Conservation (phyloP, 176 grass and related monocot species). For the Juncus effusus region DNA sequence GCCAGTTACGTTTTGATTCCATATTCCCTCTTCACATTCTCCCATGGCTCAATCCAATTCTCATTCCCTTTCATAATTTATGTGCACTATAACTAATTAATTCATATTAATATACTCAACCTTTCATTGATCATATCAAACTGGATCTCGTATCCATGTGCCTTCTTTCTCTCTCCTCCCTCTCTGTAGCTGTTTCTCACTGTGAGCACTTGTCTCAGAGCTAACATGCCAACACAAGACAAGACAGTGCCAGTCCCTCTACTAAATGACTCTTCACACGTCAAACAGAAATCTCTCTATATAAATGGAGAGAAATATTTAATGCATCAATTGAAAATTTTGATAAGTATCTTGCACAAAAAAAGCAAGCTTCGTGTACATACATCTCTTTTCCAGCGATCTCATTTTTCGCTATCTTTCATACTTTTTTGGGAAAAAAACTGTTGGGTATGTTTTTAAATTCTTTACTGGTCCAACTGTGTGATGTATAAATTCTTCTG, state of each 20-base stretch:
- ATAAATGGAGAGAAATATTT: constrained; percentile 11
- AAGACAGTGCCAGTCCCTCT: constrained; percentile 27
- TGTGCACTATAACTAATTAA: not conserved
- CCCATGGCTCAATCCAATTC: constrained; percentile 24
- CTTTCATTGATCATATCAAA: constrained; percentile 3
- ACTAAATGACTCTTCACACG: constrained; percentile 3
- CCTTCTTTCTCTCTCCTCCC: constrained; percentile 19
- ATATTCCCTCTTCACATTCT: constrained; percentile 34
- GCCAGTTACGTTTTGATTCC: constrained; percentile 25
- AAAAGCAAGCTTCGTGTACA: constrained; percentile 7
- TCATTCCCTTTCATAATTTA: constrained; percentile 22
- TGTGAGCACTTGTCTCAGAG: constrained; percentile 25
- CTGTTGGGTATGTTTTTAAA: constrained; percentile 30
- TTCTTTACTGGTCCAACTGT: constrained; percentile 7
- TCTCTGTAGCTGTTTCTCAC: not conserved
- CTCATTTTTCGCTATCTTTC: constrained; percentile 25
- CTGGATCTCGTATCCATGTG: constrained; percentile 21
- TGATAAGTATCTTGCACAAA: constrained; percentile 25
- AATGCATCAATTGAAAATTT: constrained; percentile 22
- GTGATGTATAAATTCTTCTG: constrained; percentile 12
- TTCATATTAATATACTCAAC: not conserved
- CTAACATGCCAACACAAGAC: constrained; percentile 18
- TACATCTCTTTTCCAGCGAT: not conserved
- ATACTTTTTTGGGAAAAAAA: constrained; percentile 18
- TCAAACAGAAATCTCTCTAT: constrained; percentile 8